Evolutionary conservation across 2,329 filamentous ascomycete species (phyloP), one percentile per base, ranked within the genome.

Genomic region (Fusarium avenaceum): DNA sequence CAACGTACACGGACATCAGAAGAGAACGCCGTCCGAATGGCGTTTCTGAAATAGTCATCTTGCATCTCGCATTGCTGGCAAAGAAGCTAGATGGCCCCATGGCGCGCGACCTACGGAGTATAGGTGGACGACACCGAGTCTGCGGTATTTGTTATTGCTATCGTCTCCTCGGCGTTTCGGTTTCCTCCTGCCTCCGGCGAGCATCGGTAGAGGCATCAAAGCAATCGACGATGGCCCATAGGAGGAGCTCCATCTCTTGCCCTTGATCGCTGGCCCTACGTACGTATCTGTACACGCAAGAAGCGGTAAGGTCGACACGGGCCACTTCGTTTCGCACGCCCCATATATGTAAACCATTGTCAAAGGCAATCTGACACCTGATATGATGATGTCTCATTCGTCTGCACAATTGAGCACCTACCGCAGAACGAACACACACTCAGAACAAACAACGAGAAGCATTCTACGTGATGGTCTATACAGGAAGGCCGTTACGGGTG

Each of bases 81-180:
- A 43, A 33, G 24, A 45, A n/a, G 28, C 55, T 57, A 55, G 54
- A 48, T 13, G 59, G 26, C 30, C 47, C 47, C 22, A 56, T 57
- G 65, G 44, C 53, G 56, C 51, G 50, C 46, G 28, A 38, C 15
- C 32, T 64, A 45, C 55, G 22, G 22, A 22, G 22, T 22, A 6
- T 22, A 22, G 40, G 43, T 59, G 64, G 53, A 59, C 51, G 51
- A 45, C 40, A 61, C 53, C 63, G 64, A 62, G 26, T 49, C 19
- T 69, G 54, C 58, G 63, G 63, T 40, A 54, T 65, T 51, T 53
- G 44, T n/a, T 55, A 38, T 22, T 28, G 22, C 35, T 52, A 30
- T 20, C 17, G 30, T 61, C 32, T 45, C 33, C 44, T 28, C 42
- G 47, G 53, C 24, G 15, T 17, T 19, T 46, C 44, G n/a, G 39